Evolutionary conservation across 2,329 filamentous ascomycete species (phyloP).

Genomic region (Trichoderma koningii): DNA sequence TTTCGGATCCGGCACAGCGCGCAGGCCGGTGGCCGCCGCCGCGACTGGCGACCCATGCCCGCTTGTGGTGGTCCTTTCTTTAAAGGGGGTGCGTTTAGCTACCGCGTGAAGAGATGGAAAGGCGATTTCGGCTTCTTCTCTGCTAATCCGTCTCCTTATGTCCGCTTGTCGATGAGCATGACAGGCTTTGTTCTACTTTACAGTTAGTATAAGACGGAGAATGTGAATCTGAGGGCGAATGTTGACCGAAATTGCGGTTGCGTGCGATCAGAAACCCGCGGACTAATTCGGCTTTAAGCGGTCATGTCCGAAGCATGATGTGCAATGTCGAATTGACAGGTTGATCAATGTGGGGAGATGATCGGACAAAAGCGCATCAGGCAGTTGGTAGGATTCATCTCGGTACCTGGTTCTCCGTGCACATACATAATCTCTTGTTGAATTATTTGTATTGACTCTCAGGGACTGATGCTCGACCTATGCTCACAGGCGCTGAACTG

Average conservation of each 20-base stretch:
- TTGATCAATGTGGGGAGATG: neutral
- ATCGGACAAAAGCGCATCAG: neutral
- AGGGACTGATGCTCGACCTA: neutral
- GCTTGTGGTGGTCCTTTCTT: neutral
- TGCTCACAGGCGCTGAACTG: neutral
- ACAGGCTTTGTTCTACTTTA: neutral
- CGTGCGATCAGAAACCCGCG: neutral
- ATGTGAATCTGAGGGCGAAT: neutral
- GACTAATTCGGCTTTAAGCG: conserved; percentile 9
- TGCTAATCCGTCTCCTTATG: neutral
- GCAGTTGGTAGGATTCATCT: neutral
- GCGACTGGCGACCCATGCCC: conserved; percentile 16
- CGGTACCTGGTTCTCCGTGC: neutral
- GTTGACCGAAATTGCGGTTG: neutral
- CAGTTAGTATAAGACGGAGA: neutral
- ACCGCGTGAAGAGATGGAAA: no score
- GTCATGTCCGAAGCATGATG: neutral
- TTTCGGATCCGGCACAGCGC: conserved; percentile 22
- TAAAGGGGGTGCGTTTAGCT: neutral
- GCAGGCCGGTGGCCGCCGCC: conserved; percentile 16
- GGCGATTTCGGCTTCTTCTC: neutral
- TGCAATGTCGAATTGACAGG: neutral
- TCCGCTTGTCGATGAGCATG: no score
- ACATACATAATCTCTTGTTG: neutral
- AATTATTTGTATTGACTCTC: neutral